Evolutionary conservation across 2,329 filamentous ascomycete genomes (phyloP).

Genomic region (Akanthomyces lecanii): DNA sequence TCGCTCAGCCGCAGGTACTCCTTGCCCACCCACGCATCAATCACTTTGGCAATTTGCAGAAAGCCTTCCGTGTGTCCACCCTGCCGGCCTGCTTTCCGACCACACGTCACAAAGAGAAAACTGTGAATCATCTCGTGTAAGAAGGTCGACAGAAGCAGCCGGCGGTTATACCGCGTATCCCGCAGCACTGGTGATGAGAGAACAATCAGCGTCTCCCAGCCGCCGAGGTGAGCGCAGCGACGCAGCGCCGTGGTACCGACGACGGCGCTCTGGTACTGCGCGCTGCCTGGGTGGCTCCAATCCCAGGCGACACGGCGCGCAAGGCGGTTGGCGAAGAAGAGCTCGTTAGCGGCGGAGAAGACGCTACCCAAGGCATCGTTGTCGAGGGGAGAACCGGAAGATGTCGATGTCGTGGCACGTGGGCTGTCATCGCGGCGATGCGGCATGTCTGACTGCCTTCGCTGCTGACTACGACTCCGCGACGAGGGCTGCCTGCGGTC

Average conservation of each 20-base stretch:
- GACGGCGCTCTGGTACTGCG: constrained; percentile 50
- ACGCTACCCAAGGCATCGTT: constrained; percentile 54
- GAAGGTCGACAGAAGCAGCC: constrained; percentile 60
- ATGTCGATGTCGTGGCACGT: constrained; percentile 27
- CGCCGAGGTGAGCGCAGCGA: constrained; percentile 44
- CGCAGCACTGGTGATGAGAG: constrained; percentile 57
- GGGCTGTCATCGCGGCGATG: background rate
- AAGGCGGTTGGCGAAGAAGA: constrained; percentile 57
- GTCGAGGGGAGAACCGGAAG: constrained; percentile 49
- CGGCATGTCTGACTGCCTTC: background rate
- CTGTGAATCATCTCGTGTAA: constrained; percentile 65
- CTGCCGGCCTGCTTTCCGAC: constrained; percentile 49
- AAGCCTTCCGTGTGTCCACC: constrained; percentile 61
- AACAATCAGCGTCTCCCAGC: constrained; percentile 60
- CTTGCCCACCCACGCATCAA: constrained; percentile 57
- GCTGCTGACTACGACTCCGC: constrained; percentile 1
- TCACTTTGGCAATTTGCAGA: constrained; percentile 52
- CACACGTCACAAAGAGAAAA: constrained; percentile 60
- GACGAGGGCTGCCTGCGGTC: background rate
- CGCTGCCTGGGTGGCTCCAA: constrained; percentile 50
- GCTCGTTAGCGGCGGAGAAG: constrained; percentile 56
- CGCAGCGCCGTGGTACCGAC: constrained; percentile 61
- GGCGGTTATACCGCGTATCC: constrained; percentile 52
- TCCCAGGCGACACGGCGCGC: constrained; percentile 57
- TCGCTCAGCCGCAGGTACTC: constrained; percentile 52